Evolutionary conservation across 495 filamentous ascomycete genomes (phyloP).

Genomic region (Neurospora sp.): DNA sequence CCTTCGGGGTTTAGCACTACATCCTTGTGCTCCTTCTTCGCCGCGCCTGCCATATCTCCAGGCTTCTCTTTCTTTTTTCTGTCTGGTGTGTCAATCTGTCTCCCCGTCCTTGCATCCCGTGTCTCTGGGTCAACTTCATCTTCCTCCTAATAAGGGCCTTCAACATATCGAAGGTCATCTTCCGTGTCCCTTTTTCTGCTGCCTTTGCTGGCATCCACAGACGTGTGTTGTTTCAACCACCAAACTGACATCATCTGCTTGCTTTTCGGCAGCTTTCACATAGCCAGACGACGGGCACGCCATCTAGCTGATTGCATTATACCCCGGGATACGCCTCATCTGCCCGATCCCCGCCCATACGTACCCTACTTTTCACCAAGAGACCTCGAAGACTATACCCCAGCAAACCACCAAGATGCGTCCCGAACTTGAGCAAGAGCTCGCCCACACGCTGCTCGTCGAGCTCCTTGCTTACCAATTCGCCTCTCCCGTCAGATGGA

Average conservation of each 20-base stretch:
- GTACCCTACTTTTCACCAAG: not conserved
- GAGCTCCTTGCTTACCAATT: conserved; percentile 99
- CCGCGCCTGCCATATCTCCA: not conserved
- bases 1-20: not conserved
- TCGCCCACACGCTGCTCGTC: conserved; percentile 92
- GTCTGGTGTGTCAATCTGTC: not conserved
- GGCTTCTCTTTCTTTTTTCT: not conserved
- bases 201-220: not conserved
- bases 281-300: not conserved
- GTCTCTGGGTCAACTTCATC: not conserved
- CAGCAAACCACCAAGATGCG: conserved; percentile 54
- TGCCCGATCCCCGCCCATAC: not conserved
- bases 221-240: not conserved
- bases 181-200: not conserved
- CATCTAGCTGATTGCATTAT: not conserved
- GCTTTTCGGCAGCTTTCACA: not conserved
- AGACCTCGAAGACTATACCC: not conserved
- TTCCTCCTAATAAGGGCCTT: not conserved
- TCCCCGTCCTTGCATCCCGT: not conserved
- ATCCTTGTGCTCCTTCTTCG: not conserved
- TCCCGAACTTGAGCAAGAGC: conserved; percentile 97
- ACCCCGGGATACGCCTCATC: not conserved
- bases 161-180: not conserved
- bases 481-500: conserved; percentile 96
- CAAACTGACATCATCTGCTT: not conserved